These are phyloP conservation scores for Cercospora sojina DNA, from an alignment of 2,329 filamentous ascomycete species.

Conservation along the genomic window DNA sequence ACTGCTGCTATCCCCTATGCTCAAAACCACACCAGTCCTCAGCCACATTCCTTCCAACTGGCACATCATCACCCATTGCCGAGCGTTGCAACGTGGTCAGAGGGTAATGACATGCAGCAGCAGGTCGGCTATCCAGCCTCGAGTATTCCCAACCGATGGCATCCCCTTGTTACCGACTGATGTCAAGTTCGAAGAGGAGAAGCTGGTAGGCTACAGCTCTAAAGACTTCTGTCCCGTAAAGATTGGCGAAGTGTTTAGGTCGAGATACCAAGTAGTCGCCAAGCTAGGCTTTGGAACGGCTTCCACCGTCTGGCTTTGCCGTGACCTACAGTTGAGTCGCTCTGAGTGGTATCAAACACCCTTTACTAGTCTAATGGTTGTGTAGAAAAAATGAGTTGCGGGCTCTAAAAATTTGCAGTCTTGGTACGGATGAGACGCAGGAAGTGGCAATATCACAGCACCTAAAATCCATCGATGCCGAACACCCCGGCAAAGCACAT, in stretches of 20 bases:
- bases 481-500: background rate
- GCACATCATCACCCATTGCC: too few species aligned
- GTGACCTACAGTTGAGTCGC: conserved; percentile 28
- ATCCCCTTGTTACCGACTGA: background rate
- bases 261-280: conserved; percentile 41
- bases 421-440: background rate
- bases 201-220: conserved; percentile 15
- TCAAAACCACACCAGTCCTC: too few species aligned
- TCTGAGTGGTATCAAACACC: too few species aligned
- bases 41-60: too few species aligned
- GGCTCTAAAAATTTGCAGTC: background rate
- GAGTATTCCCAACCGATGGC: background rate
- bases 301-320: conserved; percentile 46
- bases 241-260: conserved; percentile 37
- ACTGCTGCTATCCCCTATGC: too few species aligned
- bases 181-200: conserved; percentile 12
- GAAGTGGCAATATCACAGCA: background rate
- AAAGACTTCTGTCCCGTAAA: conserved; percentile 40
- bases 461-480: background rate
- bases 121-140: too few species aligned
- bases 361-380: too few species aligned
- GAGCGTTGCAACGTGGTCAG: too few species aligned
- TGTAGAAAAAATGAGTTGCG: background rate
- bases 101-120: too few species aligned
- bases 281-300: conserved; percentile 46